A percentile compares a stretch with the other conserved stretches of the same genome.
phyloP scores from a whole-genome alignment of 805 yeast genomes.

The Candida railenensis region DNA sequence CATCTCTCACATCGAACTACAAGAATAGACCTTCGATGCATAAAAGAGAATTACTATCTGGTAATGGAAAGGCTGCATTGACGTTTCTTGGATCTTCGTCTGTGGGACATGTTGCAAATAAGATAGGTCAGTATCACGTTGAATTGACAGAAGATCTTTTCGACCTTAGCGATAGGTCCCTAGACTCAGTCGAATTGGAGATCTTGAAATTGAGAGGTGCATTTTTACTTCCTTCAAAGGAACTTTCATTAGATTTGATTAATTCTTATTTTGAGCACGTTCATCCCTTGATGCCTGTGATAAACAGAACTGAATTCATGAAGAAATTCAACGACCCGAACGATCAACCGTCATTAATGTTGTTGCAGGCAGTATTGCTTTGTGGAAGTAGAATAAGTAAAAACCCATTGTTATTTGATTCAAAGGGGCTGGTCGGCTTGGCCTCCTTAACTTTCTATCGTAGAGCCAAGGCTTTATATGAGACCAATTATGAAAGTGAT shows the following conservation, averaged over 20 bases:
- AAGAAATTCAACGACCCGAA: conserved; percentile 50
- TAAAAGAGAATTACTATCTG: conserved; percentile 27
- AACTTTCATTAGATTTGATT: conserved; percentile 58
- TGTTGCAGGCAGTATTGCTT: conserved; percentile 65
- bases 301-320: conserved; percentile 64
- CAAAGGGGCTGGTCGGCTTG: conserved; percentile 50
- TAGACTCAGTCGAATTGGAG: conserved; percentile 64
- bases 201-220: conserved; percentile 67
- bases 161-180: conserved; percentile 29
- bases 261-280: conserved; percentile 60
- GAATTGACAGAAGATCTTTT: conserved; percentile 42
- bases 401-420: conserved; percentile 52
- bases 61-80: conserved; percentile 27
- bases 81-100: conserved; percentile 58
- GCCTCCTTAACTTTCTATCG: conserved; percentile 56
- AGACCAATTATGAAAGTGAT: conserved; percentile 66
- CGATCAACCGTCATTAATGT: conserved; percentile 61
- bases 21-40: conserved; percentile 39
- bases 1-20: conserved; percentile 41
- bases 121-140: conserved; percentile 47
- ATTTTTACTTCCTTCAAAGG: conserved; percentile 62
- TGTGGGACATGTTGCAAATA: conserved; percentile 46
- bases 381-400: conserved; percentile 64
- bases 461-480: conserved; percentile 74
- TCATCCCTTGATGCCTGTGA: conserved; percentile 68